Percentiles rank a stretch among this genome's conserved stretches.
Conservation (phyloP, 2,329 filamentous ascomycete genomes). For the Calonectria ilicicola region DNA sequence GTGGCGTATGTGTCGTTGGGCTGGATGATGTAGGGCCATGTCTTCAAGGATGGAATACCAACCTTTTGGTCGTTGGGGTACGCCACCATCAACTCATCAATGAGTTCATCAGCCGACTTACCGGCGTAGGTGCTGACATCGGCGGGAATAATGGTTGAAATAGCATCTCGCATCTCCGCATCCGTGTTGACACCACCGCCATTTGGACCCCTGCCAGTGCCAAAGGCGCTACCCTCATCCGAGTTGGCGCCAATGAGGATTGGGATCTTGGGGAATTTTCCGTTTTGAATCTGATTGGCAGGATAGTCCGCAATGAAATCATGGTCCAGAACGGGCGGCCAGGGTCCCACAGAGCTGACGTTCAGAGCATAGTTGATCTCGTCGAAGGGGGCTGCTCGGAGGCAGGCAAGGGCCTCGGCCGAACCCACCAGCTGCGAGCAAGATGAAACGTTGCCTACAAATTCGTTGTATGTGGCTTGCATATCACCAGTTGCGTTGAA, state of each 20-base stretch:
- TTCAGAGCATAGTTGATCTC: conserved; percentile 40
- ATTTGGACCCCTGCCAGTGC: conserved; percentile 30
- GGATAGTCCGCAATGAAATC: conserved; percentile 50
- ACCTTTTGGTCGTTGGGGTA: conserved; percentile 49
- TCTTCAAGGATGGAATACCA: conserved; percentile 49
- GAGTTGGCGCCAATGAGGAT: conserved; percentile 51
- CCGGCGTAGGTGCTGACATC: conserved; percentile 32
- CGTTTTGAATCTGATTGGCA: conserved; percentile 45
- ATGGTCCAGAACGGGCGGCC: conserved; percentile 48
- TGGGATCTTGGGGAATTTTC: conserved; percentile 50
- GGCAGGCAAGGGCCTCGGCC: conserved; percentile 40
- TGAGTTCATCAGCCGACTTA: conserved; percentile 35
- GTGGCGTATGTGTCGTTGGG: conserved; percentile 40
- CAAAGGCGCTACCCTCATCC: conserved; percentile 46
- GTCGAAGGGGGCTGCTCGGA: conserved; percentile 43
- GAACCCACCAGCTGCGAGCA: conserved; percentile 38
- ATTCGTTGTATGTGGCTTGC: conserved; percentile 43
- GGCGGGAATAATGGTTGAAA: conserved; percentile 19
- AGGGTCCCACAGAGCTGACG: conserved; percentile 15
- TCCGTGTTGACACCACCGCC: conserved; percentile 42
- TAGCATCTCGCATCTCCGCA: conserved; percentile 40
- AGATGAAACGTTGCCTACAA: conserved; percentile 43
- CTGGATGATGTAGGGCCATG: conserved; percentile 47
- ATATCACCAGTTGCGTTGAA: conserved; percentile 43
- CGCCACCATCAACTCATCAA: conserved; percentile 36